phyloP scores from a whole-genome alignment of 108 stramenopile genomes.

The Pseudonitzschia multiseries region DNA sequence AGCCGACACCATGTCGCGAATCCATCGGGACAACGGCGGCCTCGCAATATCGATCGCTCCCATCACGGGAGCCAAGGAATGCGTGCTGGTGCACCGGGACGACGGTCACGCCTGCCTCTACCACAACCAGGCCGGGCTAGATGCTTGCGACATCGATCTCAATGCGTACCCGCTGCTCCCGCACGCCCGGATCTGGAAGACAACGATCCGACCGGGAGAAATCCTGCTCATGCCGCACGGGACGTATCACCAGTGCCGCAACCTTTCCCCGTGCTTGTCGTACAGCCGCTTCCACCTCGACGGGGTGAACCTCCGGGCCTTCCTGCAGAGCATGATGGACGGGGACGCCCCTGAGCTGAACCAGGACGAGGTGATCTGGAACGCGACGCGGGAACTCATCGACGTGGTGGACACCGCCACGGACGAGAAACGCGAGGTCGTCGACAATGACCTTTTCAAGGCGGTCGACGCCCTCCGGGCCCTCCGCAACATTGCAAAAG shows the following conservation, averaged over 20 bases:
- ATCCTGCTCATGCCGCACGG: slow-evolving; percentile 84
- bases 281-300: slow-evolving; percentile 81
- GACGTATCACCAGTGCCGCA: slow-evolving; percentile 82
- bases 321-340: slow-evolving; percentile 56
- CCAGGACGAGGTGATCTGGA: slow-evolving; percentile 79
- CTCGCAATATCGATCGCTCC: slow-evolving; percentile 79
- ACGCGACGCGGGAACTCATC: slow-evolving; percentile 53
- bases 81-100: slow-evolving; percentile 68
- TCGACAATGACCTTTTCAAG: slow-evolving; percentile 24
- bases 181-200: slow-evolving; percentile 62
- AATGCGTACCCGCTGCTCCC: slow-evolving; percentile 58
- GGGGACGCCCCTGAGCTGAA: slow-evolving; percentile 74
- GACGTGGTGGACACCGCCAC: slow-evolving; percentile 41
- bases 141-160: slow-evolving; percentile 51
- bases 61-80: slow-evolving; percentile 81
- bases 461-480: slow-evolving; percentile 47
- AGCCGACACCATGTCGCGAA: slow-evolving; percentile 58
- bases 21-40: slow-evolving; percentile 76
- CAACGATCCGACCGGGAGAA: slow-evolving; percentile 74
- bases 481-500: slow-evolving; percentile 53
- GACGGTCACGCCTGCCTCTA: slow-evolving; percentile 67
- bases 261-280: slow-evolving; percentile 72
- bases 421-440: slow-evolving; percentile 30
- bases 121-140: slow-evolving; percentile 51
- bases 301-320: slow-evolving; percentile 60